A percentile compares a stretch with the other conserved stretches of the same genome.
Conservation (phyloP, 1,139 yeast genomes). For the Lodderomyces jiufengensis region DNA sequence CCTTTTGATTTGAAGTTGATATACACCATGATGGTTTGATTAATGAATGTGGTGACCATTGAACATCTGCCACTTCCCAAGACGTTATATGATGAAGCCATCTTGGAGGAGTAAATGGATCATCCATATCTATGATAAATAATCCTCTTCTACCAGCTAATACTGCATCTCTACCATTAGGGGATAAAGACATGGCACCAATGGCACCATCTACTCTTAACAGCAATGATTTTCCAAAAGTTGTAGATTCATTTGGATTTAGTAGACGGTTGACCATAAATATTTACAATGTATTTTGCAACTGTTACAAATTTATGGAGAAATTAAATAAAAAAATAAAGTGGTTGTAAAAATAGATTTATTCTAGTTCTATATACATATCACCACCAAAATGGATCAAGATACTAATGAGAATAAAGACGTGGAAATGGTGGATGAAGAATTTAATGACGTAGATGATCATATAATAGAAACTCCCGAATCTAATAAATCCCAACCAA, state of each 20-base stretch:
- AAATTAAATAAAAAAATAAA: constrained; percentile 3
- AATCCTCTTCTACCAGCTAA: constrained; percentile 87
- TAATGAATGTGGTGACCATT: constrained; percentile 88
- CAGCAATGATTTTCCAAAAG: constrained; percentile 78
- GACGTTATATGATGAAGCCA: constrained; percentile 90
- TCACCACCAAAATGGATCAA: no score
- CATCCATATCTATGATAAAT: constrained; percentile 86
- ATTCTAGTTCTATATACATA: no score
- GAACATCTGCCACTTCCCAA: constrained; percentile 99
- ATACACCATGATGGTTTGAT: constrained; percentile 87
- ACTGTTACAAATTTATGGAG: constrained; percentile 1
- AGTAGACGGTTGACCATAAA: constrained; percentile 11
- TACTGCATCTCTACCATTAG: constrained; percentile 91
- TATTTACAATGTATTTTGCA: background rate
- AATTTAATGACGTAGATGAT: constrained; percentile 28
- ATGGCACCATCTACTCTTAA: constrained; percentile 88
- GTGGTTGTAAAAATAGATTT: background rate
- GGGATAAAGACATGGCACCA: constrained; percentile 90
- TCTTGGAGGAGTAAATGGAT: constrained; percentile 92
- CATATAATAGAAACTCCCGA: constrained; percentile 7
- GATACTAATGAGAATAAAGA: constrained; percentile 7
- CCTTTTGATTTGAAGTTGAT: constrained; percentile 92
- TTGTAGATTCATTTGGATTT: constrained; percentile 40
- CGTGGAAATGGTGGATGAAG: constrained; percentile 22
- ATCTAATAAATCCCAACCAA: background rate